These are phyloP conservation scores for Plectosphaerella sp. DNA, from an alignment of 2,329 filamentous ascomycete species.

Conservation along the genomic window DNA sequence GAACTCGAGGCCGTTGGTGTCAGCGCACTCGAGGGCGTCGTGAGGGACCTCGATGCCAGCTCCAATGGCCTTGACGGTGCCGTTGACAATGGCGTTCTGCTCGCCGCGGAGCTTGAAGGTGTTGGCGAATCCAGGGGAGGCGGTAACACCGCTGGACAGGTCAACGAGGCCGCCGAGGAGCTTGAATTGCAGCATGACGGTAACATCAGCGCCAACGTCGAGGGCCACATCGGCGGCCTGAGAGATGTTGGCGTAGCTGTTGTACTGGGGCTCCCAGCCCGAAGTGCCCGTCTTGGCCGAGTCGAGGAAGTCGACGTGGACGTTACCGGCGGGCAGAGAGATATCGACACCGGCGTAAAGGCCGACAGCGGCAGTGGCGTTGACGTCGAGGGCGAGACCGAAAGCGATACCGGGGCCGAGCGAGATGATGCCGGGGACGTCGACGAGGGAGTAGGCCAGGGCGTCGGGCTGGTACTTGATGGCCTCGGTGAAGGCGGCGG, in stretches of 20 bases:
- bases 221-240: conserved; percentile 23
- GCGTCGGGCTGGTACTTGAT: conserved; percentile 28
- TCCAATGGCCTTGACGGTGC: neutral
- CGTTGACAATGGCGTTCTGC: conserved; percentile 16
- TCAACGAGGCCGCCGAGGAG: conserved; percentile 29
- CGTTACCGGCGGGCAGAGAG: conserved; percentile 25
- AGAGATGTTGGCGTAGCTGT: conserved; percentile 25
- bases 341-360: conserved; percentile 25
- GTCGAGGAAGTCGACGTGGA: conserved; percentile 32
- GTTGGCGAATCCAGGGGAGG: conserved; percentile 29
- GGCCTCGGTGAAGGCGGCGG: conserved; percentile 24
- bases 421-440: conserved; percentile 33
- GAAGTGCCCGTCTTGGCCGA: conserved; percentile 18
- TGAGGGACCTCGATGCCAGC: conserved; percentile 10
- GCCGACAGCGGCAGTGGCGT: conserved; percentile 24
- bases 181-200: conserved; percentile 32
- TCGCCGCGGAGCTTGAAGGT: conserved; percentile 22
- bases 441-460: conserved; percentile 30
- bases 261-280: conserved; percentile 32
- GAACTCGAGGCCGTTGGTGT: conserved; percentile 16
- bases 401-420: conserved; percentile 31
- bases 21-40: conserved; percentile 14
- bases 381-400: conserved; percentile 29
- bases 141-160: conserved; percentile 31
- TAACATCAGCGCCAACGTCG: conserved; percentile 26